Base-by-base conservation (phyloP, 331 rosid species). In the Acacia concinna region DNA sequence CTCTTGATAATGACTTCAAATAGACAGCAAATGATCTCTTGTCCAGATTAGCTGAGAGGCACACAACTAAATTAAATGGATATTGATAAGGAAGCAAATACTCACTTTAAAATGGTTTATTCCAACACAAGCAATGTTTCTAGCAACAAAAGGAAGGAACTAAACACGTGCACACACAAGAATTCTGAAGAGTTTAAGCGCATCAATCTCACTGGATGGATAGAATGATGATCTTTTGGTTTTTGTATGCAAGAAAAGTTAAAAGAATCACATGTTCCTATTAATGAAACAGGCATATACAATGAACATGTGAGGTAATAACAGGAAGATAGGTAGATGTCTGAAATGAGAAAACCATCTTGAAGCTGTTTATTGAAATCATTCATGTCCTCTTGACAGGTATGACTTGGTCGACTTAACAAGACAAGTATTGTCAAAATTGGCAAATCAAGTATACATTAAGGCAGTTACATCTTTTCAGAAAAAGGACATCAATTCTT, bases 401-500 rank as follows among this genome's bases (percentile, higher is more conserved):
- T 95, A 92, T 79, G 98, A 95, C 83, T 88, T 95, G 86, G 96
- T 95, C 79, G 99, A 95, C 86, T 84, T 95, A 77, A 87, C 97
- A 23, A 85, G 97, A 73, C 99, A 95, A 88, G 97, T 84, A 79
- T 87, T 91, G 56, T 94, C 97, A 41, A 95, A 93, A 88, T 84
- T 91, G 40, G 97, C 96, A 51, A 95, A 95, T 81, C 88, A 90
- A 82, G 92, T 72, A 32, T 93, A 93, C 85, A 67, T 84, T 73
- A 62, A 88, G 1, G 91, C 97, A 8, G 75, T 91, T 79, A 78
- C 90, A 32, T 89, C 97, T 68, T 92, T 86, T 40, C 89, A 27
- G 79, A 74, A 44, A 52, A 86, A 84, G 89, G 88, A 93, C 83
- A 79, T 64, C 37, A 72, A 93, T 49, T 93, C 81, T 70, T 87